Percentiles rank a stretch among this genome's conserved stretches.
phyloP scores from a whole-genome alignment of 2,329 filamentous ascomycete species.

The Stagonosporopsis vannaccii region DNA sequence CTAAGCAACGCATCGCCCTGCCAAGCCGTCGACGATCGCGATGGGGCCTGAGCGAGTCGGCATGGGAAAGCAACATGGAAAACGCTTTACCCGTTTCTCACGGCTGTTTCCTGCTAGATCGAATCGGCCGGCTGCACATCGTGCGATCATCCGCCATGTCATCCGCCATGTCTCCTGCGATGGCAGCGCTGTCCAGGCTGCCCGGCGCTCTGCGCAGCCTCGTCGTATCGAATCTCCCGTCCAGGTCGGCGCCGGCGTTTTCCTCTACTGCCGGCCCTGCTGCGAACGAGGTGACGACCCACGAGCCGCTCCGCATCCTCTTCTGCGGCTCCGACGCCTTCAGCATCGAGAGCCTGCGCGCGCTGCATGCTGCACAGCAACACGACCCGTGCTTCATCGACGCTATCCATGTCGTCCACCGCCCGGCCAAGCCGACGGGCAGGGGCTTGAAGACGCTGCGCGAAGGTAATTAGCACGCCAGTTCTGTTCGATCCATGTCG shows the following conservation, averaged over 20 bases:
- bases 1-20: not conserved
- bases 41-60: not conserved
- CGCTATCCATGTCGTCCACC: constrained; percentile 86
- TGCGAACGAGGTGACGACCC: no score
- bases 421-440: constrained; percentile 79
- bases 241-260: no score
- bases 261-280: no score
- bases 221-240: not conserved
- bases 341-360: constrained; percentile 78
- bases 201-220: constrained; percentile 32
- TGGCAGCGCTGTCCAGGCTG: constrained; percentile 32
- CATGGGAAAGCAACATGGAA: not conserved
- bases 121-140: not conserved
- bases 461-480: constrained; percentile 61
- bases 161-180: no score
- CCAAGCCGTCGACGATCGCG: not conserved
- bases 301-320: constrained; percentile 75
- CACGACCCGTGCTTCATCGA: constrained; percentile 48
- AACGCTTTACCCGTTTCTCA: no score
- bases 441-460: constrained; percentile 73
- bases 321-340: constrained; percentile 96
- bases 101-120: no score
- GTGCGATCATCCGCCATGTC: no score
- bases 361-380: constrained; percentile 68
- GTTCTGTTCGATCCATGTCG: not conserved